Evolutionary conservation across 345 rosid genomes (phyloP).

Genomic region (Euphorbia tirucalli): DNA sequence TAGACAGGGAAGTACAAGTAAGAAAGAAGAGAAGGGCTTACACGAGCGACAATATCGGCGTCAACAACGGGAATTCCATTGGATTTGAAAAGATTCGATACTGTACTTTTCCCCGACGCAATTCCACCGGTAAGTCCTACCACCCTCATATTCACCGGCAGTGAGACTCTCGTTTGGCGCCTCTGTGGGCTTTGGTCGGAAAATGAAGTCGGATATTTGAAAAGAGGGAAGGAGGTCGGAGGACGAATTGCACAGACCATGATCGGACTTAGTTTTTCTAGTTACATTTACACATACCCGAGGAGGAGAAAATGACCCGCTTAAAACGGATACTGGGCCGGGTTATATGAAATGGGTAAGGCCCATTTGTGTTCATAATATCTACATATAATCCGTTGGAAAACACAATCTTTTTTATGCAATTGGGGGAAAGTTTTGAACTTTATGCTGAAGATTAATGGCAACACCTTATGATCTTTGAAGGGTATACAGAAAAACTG

Average conservation of each 20-base stretch:
- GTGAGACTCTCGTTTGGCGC: not conserved
- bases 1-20: not conserved
- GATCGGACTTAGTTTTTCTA: too few relatives aligned
- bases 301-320: too few relatives aligned
- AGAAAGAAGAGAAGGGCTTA: not conserved
- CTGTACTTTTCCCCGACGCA: slow-evolving; percentile 87
- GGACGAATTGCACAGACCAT: not conserved
- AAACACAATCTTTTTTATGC: too few relatives aligned
- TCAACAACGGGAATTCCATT: slow-evolving; percentile 44
- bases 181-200: not conserved
- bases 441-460: too few relatives aligned
- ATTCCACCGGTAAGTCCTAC: slow-evolving; percentile 91
- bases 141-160: slow-evolving; percentile 51
- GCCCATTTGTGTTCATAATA: too few relatives aligned
- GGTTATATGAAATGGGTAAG: too few relatives aligned
- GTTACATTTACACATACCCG: too few relatives aligned
- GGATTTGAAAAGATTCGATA: slow-evolving; percentile 73
- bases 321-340: too few relatives aligned
- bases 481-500: too few relatives aligned
- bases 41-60: slow-evolving; percentile 16
- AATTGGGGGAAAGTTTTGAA: too few relatives aligned
- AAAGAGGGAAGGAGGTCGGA: not conserved
- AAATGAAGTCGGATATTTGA: not conserved
- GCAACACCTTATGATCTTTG: too few relatives aligned
- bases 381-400: too few relatives aligned